Evolutionary conservation across 2,329 filamentous ascomycete genomes (phyloP).

Genomic region (Acrodontium crateriforme): DNA sequence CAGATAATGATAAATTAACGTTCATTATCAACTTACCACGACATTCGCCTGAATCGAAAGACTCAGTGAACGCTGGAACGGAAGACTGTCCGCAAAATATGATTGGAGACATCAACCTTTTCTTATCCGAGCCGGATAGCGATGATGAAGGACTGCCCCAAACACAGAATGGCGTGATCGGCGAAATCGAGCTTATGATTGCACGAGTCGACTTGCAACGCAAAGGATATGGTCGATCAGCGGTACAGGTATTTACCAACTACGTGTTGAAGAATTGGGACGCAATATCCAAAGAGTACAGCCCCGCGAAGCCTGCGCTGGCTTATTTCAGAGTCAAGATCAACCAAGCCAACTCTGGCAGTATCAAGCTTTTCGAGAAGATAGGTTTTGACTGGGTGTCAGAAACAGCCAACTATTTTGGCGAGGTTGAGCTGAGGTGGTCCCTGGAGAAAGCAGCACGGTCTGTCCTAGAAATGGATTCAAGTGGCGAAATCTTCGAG

Average conservation of each 20-base stretch:
- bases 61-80: slow-evolving; percentile 23
- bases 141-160: slow-evolving; percentile 31
- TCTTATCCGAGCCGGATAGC: slow-evolving; percentile 47
- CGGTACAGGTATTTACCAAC: slow-evolving; percentile 52
- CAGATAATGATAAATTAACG: slow-evolving; percentile 72
- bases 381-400: slow-evolving; percentile 41
- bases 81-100: slow-evolving; percentile 40
- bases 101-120: slow-evolving; percentile 47
- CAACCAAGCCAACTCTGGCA: slow-evolving; percentile 40
- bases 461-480: too few relatives aligned
- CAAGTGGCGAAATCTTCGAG: too few relatives aligned
- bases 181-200: slow-evolving; percentile 82
- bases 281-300: slow-evolving; percentile 29
- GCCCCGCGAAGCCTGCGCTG: slow-evolving; percentile 12
- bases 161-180: slow-evolving; percentile 30
- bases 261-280: slow-evolving; percentile 47
- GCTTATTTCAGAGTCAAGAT: slow-evolving; percentile 49
- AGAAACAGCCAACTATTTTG: slow-evolving; percentile 48
- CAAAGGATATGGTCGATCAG: slow-evolving; percentile 49
- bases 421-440: slow-evolving; percentile 47
- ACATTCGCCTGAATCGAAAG: neutral
- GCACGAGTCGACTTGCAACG: slow-evolving; percentile 45
- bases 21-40: slow-evolving; percentile 62
- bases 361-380: slow-evolving; percentile 47
- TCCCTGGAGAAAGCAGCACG: slow-evolving; percentile 6